Percentiles rank a stretch among this genome's conserved stretches.
phyloP scores from a whole-genome alignment of 2,329 filamentous ascomycete genomes.

The Dactylonectria estremocensis region DNA sequence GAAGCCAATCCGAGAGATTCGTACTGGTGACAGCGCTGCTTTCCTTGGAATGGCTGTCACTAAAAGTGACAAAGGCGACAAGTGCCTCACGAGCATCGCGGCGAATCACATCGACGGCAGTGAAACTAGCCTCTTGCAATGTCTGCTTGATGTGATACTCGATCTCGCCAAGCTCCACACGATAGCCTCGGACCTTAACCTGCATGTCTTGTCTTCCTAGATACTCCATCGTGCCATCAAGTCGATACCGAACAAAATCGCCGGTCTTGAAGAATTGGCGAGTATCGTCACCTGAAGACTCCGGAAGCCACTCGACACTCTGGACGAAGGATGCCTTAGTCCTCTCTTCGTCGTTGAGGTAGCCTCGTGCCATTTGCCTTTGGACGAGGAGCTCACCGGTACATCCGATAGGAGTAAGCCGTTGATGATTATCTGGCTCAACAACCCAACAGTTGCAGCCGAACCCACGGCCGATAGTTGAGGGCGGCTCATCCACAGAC shows the following conservation, averaged over 20 bases:
- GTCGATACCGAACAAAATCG: slow-evolving; percentile 44
- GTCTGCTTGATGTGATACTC: slow-evolving; percentile 40
- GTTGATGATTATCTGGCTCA: slow-evolving; percentile 24
- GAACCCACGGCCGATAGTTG: slow-evolving; percentile 16
- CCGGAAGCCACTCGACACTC: background rate
- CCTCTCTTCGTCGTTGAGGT: slow-evolving; percentile 32
- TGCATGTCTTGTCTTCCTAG: slow-evolving; percentile 50
- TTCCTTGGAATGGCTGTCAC: background rate
- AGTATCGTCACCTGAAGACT: background rate
- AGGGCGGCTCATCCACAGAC: background rate
- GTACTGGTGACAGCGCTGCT: background rate
- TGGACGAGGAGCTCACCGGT: slow-evolving; percentile 47
- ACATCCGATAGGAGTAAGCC: slow-evolving; percentile 42
- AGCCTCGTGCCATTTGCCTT: slow-evolving; percentile 43
- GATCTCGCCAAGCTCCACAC: slow-evolving; percentile 50
- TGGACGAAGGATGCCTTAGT: slow-evolving; percentile 33
- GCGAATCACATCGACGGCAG: slow-evolving; percentile 30
- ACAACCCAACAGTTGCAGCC: slow-evolving; percentile 18
- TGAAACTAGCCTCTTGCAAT: slow-evolving; percentile 32
- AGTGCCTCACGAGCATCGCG: slow-evolving; percentile 18
- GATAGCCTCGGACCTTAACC: slow-evolving; percentile 51
- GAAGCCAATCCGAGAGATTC: background rate
- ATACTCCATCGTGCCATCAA: slow-evolving; percentile 47
- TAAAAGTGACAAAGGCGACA: slow-evolving; percentile 16
- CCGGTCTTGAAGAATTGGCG: slow-evolving; percentile 54